Evolutionary conservation across 2,329 filamentous ascomycete species (phyloP), one percentile per base, ranked within the genome.

Genomic region (Trichoderma guizhouense): DNA sequence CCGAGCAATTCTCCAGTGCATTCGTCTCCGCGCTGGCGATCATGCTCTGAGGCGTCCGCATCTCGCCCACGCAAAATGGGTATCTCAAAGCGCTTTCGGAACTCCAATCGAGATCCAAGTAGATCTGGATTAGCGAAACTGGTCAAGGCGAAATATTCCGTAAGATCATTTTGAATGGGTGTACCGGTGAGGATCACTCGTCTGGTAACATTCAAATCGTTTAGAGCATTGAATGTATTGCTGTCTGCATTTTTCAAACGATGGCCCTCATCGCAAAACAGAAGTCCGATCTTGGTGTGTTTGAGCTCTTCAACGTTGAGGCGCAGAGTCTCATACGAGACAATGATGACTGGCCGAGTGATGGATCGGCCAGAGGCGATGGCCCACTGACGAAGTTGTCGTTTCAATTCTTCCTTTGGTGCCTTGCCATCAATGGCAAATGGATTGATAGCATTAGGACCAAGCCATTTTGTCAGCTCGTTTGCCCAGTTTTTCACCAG

Each of bases 401-500:
- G 88, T 1, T 90, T 97, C 51, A 99, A 85, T 78, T 98, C 96
- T 76, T 97, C 93, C 79, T 99, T 99, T 0, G 94, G 92, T 14
- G 94, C 95, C 82, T 98, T 99, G 30, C 96, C 96, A 78, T 99
- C 96, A 73, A 98, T 95, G 26, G 95, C 96, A 80, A 99, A 99
- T 8, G 96, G 95, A 2, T 89, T 93, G 75, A 98, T 91, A 15
- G 96, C 94, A 81, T 96, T 95, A 74, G 93, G 89, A 34, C 96
- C 96, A 47, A 99, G 90, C 96, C 96, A 99, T 84, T 99, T 99
- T 6, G 92, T 90, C 79, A 99, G 84, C 81, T 99, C 96, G 78
- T 98, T 98, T 60, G 95, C 96, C 96, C 96, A 99, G 78, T 99
- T 99, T 74, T 93, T 91, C 36, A 99, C 96, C 80, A 99, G 84